Conservation (phyloP, 768 basidiomycete genomes). For the Tulasnella sp. region DNA sequence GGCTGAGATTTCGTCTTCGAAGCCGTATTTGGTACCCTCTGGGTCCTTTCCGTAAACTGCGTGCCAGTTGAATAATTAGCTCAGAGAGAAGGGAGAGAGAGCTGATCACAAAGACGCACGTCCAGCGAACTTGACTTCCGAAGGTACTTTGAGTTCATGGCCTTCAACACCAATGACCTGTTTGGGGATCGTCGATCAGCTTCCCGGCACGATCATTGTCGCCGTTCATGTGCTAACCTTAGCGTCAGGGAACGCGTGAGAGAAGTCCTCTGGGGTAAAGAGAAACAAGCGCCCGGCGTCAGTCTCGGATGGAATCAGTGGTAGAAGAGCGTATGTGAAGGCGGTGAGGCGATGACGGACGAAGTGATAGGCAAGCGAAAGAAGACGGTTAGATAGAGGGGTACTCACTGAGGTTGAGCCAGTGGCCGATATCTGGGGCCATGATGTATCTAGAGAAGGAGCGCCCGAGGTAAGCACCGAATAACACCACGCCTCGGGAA, state of each 20-base stretch:
- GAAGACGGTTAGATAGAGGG: not conserved
- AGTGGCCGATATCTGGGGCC: constrained; percentile 19
- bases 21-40: constrained; percentile 64
- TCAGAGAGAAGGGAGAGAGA: not conserved
- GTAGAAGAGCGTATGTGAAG: not conserved
- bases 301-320: not conserved
- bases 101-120: constrained; percentile 31
- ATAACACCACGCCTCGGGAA: not conserved
- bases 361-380: not conserved
- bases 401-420: constrained; percentile 23
- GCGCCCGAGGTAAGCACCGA: not conserved
- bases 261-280: constrained; percentile 2
- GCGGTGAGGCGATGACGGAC: too few relatives aligned
- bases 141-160: constrained; percentile 48
- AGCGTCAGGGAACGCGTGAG: constrained; percentile 18
- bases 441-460: constrained; percentile 20
- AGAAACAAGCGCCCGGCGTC: not conserved
- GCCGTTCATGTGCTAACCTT: not conserved
- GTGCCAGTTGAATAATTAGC: not conserved
- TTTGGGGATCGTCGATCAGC: not conserved
- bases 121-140: constrained; percentile 58
- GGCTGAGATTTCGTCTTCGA: constrained; percentile 59
- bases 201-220: not conserved
- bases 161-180: constrained; percentile 65
- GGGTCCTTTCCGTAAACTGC: constrained; percentile 62